These are phyloP conservation scores for Alloascoidea hylecoeti DNA, from an alignment of 805 yeast genomes.

Conservation along the genomic window DNA sequence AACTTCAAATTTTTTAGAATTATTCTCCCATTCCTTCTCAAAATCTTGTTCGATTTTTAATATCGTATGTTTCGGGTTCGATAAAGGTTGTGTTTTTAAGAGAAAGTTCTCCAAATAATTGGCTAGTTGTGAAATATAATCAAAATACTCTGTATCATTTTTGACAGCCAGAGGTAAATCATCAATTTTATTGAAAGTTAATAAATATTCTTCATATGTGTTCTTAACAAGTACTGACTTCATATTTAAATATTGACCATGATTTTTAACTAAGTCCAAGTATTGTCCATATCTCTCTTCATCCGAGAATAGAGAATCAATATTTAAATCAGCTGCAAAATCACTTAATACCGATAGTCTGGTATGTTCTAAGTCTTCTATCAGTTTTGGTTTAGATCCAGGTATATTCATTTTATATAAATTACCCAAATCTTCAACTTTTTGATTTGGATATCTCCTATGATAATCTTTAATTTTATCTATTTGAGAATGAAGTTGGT, in stretches of 20 bases:
- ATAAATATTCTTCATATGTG: constrained; percentile 39
- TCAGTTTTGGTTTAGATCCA: constrained; percentile 14
- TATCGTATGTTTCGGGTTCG: constrained; percentile 20
- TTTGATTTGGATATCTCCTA: constrained; percentile 17
- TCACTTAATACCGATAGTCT: constrained; percentile 29
- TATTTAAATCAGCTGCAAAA: constrained; percentile 30
- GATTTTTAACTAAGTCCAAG: constrained; percentile 39
- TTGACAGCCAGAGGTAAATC: constrained; percentile 11
- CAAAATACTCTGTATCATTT: constrained; percentile 22
- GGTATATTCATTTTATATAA: constrained; percentile 8
- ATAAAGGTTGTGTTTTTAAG: constrained; percentile 32
- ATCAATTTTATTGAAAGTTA: constrained; percentile 25
- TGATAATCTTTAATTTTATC: constrained; percentile 17
- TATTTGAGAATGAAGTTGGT: constrained; percentile 23
- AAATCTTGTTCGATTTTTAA: constrained; percentile 15
- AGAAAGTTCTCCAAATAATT: constrained; percentile 37
- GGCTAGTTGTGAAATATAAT: constrained; percentile 30
- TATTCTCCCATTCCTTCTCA: constrained; percentile 11
- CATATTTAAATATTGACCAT: constrained; percentile 39
- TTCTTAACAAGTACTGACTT: constrained; percentile 17
- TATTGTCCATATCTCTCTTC: constrained; percentile 53
- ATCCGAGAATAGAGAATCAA: constrained; percentile 36
- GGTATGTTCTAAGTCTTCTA: constrained; percentile 13
- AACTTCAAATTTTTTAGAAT: constrained; percentile 4
- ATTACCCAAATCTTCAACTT: constrained; percentile 13